phyloP scores from a whole-genome alignment of 139 green algal species.

The Zygnema circumcarinatum region DNA sequence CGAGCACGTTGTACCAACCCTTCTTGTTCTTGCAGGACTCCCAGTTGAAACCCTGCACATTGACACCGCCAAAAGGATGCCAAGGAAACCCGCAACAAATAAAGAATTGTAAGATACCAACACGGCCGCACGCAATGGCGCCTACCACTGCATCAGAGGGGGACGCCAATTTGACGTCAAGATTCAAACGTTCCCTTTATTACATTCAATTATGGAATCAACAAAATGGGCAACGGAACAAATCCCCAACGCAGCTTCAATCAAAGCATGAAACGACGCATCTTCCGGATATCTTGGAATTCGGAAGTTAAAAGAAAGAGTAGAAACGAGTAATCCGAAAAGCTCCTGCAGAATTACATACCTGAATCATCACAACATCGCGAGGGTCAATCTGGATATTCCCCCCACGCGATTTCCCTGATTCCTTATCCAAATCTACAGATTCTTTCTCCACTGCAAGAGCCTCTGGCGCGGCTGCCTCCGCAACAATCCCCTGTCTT shows the following conservation, averaged over 20 bases:
- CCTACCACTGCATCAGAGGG: constrained; percentile 1
- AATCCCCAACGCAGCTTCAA: too few relatives aligned
- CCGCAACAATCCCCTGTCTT: too few relatives aligned
- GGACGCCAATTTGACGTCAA: neutral
- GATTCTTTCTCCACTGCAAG: neutral
- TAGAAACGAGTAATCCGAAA: too few relatives aligned
- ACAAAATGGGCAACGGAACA: too few relatives aligned
- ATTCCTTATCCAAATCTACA: neutral
- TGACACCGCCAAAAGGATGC: too few relatives aligned
- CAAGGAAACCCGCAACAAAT: neutral
- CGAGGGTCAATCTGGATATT: constrained; percentile 10
- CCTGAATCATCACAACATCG: constrained; percentile 9
- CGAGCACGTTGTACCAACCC: constrained; percentile 64
- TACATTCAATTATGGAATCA: too few relatives aligned
- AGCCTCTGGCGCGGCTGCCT: neutral
- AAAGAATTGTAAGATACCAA: neutral
- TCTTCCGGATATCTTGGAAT: too few relatives aligned
- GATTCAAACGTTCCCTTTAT: neutral
- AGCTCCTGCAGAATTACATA: too few relatives aligned
- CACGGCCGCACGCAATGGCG: neutral
- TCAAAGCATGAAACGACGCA: too few relatives aligned
- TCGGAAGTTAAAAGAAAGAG: too few relatives aligned
- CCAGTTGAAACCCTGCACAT: constrained; percentile 55
- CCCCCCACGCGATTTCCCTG: neutral
- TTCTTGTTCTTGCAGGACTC: constrained; percentile 34